Evolutionary conservation across 2,329 filamentous ascomycete genomes (phyloP).

Genomic region (Verticillium dahliae): DNA sequence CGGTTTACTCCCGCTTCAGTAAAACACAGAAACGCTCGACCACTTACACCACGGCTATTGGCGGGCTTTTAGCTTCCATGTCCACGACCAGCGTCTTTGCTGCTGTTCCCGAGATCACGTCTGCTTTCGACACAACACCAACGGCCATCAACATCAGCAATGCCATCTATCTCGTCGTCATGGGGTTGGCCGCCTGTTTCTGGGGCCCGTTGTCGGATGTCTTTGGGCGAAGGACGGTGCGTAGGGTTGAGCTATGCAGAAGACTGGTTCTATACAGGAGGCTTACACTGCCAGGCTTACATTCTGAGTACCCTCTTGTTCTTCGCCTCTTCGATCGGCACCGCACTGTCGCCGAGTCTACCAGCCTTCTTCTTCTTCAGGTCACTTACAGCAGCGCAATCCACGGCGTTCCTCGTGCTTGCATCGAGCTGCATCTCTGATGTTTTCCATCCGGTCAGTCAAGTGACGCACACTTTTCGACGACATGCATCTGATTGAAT

Average conservation of each 20-base stretch:
- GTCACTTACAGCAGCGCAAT: constrained; percentile 67
- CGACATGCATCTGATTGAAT: background rate
- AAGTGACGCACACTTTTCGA: no score
- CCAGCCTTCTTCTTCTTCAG: constrained; percentile 68
- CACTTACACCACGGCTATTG: constrained; percentile 14
- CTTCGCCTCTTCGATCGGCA: constrained; percentile 61
- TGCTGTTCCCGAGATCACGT: constrained; percentile 67
- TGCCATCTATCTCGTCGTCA: constrained; percentile 65
- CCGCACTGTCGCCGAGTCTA: constrained; percentile 65
- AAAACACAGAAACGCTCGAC: constrained; percentile 3
- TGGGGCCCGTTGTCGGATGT: constrained; percentile 68
- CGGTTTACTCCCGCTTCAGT: constrained; percentile 2
- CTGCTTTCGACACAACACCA: constrained; percentile 57
- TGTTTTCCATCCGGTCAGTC: constrained; percentile 29
- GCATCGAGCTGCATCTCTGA: constrained; percentile 56
- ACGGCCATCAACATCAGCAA: constrained; percentile 69
- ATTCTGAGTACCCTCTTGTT: constrained; percentile 57
- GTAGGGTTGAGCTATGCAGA: constrained; percentile 14
- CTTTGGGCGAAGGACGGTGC: constrained; percentile 51
- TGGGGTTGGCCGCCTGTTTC: constrained; percentile 63
- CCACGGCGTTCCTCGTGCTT: constrained; percentile 67
- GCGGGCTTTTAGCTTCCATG: constrained; percentile 66
- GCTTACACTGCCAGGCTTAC: constrained; percentile 37
- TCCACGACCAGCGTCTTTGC: constrained; percentile 68
- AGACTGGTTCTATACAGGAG: background rate